Percentiles rank a stretch among this genome's conserved stretches.
These are phyloP conservation scores for Neofusicoccum ribis DNA, from an alignment of 2,329 filamentous ascomycete genomes.

Conservation along the genomic window DNA sequence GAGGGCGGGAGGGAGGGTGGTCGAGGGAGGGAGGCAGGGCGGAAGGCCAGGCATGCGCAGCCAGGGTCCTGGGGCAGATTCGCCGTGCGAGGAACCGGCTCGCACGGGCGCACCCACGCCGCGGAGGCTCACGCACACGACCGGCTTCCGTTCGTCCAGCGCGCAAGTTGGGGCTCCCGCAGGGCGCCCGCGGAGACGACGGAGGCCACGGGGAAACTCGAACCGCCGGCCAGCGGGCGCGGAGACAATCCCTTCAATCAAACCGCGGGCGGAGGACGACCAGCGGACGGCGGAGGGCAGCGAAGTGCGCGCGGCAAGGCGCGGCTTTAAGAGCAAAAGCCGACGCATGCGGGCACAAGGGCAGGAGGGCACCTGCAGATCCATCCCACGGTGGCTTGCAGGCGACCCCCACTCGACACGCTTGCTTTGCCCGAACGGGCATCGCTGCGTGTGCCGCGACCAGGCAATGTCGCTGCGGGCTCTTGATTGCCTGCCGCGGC, in stretches of 20 bases:
- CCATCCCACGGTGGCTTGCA: slow-evolving; percentile 15
- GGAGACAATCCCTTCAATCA: slow-evolving; percentile 10
- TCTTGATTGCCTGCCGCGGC: background rate
- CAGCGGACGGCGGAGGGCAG: background rate
- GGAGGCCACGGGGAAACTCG: background rate
- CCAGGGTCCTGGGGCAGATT: slow-evolving; percentile 10
- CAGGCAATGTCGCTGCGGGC: background rate
- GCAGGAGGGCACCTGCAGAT: slow-evolving; percentile 3
- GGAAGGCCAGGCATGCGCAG: background rate
- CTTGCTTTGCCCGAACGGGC: background rate
- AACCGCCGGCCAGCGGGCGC: background rate
- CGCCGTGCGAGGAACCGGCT: background rate
- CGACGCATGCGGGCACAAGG: background rate
- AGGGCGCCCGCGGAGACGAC: background rate
- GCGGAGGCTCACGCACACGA: background rate
- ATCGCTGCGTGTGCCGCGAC: slow-evolving; percentile 11
- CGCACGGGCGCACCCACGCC: background rate
- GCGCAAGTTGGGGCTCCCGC: background rate
- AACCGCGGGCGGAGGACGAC: background rate
- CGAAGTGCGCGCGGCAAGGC: slow-evolving; percentile 3
- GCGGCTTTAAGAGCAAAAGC: slow-evolving; percentile 10
- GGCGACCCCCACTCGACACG: slow-evolving; percentile 6
- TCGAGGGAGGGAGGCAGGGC: background rate
- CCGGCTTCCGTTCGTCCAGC: background rate
- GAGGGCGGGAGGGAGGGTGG: background rate